These are phyloP conservation scores for Xylaria scruposa DNA, from an alignment of 495 filamentous ascomycete species.

Conservation along the genomic window DNA sequence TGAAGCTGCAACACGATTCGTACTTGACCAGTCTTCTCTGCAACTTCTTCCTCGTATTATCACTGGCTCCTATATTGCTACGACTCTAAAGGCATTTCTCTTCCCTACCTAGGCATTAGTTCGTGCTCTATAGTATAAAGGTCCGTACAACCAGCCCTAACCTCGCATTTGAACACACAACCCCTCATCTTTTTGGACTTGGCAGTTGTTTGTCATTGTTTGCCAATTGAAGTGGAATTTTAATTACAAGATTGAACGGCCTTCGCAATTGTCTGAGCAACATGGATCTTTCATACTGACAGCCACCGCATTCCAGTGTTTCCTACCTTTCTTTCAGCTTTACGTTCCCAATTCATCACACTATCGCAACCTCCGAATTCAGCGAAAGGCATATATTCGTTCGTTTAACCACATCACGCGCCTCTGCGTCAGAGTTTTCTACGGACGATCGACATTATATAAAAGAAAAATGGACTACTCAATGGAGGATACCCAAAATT, in stretches of 20 bases:
- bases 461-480: conserved; percentile 62
- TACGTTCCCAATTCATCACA: conserved; percentile 21
- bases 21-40: neutral
- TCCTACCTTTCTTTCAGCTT: conserved; percentile 29
- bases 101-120: conserved; percentile 22
- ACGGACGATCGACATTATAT: neutral
- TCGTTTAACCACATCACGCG: neutral
- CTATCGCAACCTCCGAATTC: conserved; percentile 5
- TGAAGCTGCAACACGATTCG: conserved; percentile 13
- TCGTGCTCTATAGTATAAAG: conserved; percentile 26
- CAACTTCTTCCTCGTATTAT: conserved; percentile 20
- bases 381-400: neutral
- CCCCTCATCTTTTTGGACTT: conserved; percentile 1
- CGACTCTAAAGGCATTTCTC: neutral
- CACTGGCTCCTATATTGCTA: conserved; percentile 21
- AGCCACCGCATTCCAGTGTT: conserved; percentile 35
- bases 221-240: neutral
- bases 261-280: neutral
- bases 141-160: conserved; percentile 35
- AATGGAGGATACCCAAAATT: conserved; percentile 76
- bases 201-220: neutral
- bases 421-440: neutral
- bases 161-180: conserved; percentile 9
- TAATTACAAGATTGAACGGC: neutral
- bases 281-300: conserved; percentile 35